Conservation (phyloP, 495 filamentous ascomycete genomes). For the Hypoxylon intermedium region DNA sequence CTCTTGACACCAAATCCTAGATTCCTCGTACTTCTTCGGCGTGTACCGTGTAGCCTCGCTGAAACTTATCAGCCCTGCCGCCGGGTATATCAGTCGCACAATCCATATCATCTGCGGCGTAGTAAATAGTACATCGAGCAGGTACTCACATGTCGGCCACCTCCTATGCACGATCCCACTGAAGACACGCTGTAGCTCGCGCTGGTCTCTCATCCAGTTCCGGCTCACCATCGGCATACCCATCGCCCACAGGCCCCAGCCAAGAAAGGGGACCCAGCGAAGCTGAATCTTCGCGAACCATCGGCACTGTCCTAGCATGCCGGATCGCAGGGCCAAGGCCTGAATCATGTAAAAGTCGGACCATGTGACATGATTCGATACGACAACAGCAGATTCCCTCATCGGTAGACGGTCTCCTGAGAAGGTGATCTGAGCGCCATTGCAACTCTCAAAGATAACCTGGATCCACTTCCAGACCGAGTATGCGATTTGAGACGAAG, state of each 20-base stretch:
- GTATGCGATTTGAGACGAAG: conserved; percentile 57
- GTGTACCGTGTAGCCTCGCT: conserved; percentile 66
- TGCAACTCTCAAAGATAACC: conserved; percentile 56
- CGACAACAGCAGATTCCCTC: conserved; percentile 61
- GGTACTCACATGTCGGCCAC: conserved; percentile 62
- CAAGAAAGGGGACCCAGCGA: conserved; percentile 62
- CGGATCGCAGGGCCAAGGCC: conserved; percentile 55
- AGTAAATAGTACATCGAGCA: conserved; percentile 3
- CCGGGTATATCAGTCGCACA: neutral
- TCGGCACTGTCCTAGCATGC: conserved; percentile 63
- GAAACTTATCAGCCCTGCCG: conserved; percentile 63
- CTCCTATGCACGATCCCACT: conserved; percentile 51
- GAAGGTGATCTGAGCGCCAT: conserved; percentile 57
- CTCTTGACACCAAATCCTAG: conserved; percentile 55
- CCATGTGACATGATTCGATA: conserved; percentile 66
- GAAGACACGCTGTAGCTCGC: conserved; percentile 62
- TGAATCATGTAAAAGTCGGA: conserved; percentile 68
- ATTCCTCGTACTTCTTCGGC: conserved; percentile 56
- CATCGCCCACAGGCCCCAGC: conserved; percentile 68
- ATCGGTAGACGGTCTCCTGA: conserved; percentile 56
- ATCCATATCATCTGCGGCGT: conserved; percentile 7
- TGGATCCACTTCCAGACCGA: conserved; percentile 62
- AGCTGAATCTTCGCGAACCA: conserved; percentile 66
- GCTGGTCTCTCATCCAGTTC: conserved; percentile 61
- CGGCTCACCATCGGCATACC: conserved; percentile 66